phyloP scores from a whole-genome alignment of 768 basidiomycete species.

The Termitomyces sp. region DNA sequence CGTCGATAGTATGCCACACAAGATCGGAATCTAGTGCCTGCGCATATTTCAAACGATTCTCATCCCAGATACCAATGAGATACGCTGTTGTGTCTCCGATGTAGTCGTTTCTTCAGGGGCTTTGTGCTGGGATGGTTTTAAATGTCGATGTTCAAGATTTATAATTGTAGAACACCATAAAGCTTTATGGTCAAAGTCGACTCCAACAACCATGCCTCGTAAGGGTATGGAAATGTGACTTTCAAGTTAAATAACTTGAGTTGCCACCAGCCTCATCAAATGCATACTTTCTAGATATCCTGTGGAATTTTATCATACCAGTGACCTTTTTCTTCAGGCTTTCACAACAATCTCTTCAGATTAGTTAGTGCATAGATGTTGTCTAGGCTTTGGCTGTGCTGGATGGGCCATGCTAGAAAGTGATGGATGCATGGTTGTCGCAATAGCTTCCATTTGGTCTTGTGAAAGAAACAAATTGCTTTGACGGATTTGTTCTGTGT shows the following conservation, averaged over 20 bases:
- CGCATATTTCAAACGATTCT: conserved; percentile 32
- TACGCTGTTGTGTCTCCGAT: neutral
- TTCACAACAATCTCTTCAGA: neutral
- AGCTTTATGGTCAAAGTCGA: neutral
- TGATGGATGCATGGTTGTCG: neutral
- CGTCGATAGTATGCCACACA: conserved; percentile 24
- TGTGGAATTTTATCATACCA: neutral
- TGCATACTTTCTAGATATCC: neutral
- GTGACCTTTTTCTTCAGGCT: neutral
- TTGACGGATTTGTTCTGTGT: neutral
- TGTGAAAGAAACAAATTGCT: too few relatives aligned
- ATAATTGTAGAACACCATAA: neutral
- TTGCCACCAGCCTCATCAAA: neutral
- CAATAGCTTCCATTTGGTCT: neutral
- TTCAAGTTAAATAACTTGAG: neutral
- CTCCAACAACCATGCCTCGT: neutral
- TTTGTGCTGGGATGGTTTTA: conserved; percentile 1
- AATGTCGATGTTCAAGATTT: neutral
- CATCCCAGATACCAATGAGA: conserved; percentile 40
- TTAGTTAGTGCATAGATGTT: neutral
- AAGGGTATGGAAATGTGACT: neutral
- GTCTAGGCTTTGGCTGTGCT: neutral
- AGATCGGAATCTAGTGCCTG: conserved; percentile 28
- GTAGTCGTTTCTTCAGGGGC: neutral
- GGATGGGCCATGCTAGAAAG: neutral